phyloP scores from a whole-genome alignment of 2,329 filamentous ascomycete genomes.

The Ophiostoma pallidulum region DNA sequence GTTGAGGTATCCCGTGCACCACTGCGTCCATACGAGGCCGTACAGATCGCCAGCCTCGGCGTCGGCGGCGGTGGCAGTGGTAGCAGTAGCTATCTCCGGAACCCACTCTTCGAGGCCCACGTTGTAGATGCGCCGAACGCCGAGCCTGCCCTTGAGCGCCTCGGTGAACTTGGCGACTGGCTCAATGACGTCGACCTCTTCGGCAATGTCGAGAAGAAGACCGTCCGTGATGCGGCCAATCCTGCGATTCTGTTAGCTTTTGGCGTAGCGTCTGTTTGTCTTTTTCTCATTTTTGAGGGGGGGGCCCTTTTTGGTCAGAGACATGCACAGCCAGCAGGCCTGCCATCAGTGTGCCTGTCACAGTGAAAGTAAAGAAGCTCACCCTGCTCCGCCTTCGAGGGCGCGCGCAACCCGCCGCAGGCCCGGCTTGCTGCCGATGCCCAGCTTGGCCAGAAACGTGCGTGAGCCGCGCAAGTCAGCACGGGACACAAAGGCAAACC shows the following conservation, averaged over 20 bases:
- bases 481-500: conserved; percentile 53
- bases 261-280: conserved; percentile 39
- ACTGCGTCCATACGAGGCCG: conserved; percentile 81
- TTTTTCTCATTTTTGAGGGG: not conserved
- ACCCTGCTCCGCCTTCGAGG: conserved; percentile 35
- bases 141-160: conserved; percentile 45
- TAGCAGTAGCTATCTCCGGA: no score
- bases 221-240: conserved; percentile 78
- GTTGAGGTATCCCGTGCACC: conserved; percentile 77
- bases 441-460: conserved; percentile 62
- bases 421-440: conserved; percentile 31
- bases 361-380: conserved; percentile 15
- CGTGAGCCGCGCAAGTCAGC: conserved; percentile 63
- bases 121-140: conserved; percentile 56
- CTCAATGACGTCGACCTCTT: conserved; percentile 72
- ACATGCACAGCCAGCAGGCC: no score
- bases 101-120: conserved; percentile 65
- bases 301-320: no score
- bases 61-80: conserved; percentile 14
- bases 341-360: no score
- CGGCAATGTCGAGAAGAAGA: conserved; percentile 61
- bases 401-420: conserved; percentile 22
- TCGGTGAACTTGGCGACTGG: conserved; percentile 74
- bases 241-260: no score
- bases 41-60: conserved; percentile 36